A percentile compares a stretch with the other conserved stretches of the same genome.
phyloP scores from a whole-genome alignment of 257 asterid species.

The Solanum virginianum region DNA sequence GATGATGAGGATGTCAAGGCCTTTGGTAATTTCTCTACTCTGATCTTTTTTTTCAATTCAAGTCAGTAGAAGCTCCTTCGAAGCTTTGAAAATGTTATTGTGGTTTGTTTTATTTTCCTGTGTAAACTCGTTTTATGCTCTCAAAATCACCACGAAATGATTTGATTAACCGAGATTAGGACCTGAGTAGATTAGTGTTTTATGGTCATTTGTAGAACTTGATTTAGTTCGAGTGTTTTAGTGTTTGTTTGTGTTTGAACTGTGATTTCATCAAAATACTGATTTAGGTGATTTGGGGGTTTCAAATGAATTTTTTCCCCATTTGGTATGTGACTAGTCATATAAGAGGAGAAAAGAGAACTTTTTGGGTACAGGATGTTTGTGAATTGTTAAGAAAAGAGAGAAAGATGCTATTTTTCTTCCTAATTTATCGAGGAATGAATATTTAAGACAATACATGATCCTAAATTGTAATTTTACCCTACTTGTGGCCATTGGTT shows the following conservation, averaged over 20 bases:
- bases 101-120: neutral
- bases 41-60: neutral
- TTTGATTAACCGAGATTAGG: neutral
- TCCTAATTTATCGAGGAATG: neutral
- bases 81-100: neutral
- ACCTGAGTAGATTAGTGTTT: neutral
- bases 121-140: neutral
- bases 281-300: neutral
- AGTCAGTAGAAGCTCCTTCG: neutral
- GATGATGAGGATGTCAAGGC: slow-evolving; percentile 34
- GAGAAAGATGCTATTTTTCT: neutral
- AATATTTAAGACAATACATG: too few relatives aligned
- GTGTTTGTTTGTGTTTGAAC: neutral
- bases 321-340: neutral
- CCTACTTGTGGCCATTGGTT: neutral
- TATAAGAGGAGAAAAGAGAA: neutral
- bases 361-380: neutral
- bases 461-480: neutral
- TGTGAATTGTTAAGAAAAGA: neutral
- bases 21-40: slow-evolving; percentile 6
- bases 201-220: neutral
- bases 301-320: neutral
- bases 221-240: neutral
- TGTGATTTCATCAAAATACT: neutral
- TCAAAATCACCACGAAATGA: neutral